Evolutionary conservation across 164 flowering plant genomes (phyloP).

Genomic region (grape (Vitis vinifera)): ASM3070453v1 NC_081823.1:5001501-5002000

Average conservation of each 20-base stretch:
- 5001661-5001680: slow-evolving; percentile 26
- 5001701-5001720: slow-evolving; percentile 16
- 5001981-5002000: too few species aligned
- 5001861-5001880: background rate
- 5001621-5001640: slow-evolving; percentile 20
- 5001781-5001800: slow-evolving; percentile 22
- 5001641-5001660: slow-evolving; percentile 10
- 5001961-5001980: too few species aligned
- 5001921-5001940: too few species aligned
- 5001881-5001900: slow-evolving; percentile 10
- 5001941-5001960: too few species aligned
- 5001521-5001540: slow-evolving; percentile 35
- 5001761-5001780: slow-evolving; percentile 4
- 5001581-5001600: background rate
- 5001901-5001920: background rate
- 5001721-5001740: slow-evolving; percentile 5
- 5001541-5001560: slow-evolving; percentile 24
- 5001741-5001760: slow-evolving; percentile 2
- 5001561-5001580: slow-evolving; percentile 17
- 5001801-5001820: slow-evolving; percentile 10
- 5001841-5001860: slow-evolving; percentile 25
- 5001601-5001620: background rate
- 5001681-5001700: slow-evolving; percentile 10
- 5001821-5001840: slow-evolving; percentile 14
- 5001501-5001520: slow-evolving; percentile 50